Evolutionary conservation across 441 rosid genomes (phyloP), one percentile per base, ranked within the genome.

Genomic region (Brassica balearica): DNA sequence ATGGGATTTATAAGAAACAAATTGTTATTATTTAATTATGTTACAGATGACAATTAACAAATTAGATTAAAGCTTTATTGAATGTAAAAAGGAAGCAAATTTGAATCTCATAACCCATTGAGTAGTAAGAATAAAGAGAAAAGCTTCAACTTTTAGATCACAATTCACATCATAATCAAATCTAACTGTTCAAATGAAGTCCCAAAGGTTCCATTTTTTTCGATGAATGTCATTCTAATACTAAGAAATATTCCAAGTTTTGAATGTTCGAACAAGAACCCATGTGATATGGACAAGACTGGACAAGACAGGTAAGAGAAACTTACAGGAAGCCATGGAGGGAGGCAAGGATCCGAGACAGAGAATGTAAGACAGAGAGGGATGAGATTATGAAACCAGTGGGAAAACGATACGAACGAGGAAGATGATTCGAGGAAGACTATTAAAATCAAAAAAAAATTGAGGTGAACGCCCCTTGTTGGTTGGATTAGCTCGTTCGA

Each of bases 271-370:
- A 65, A 43, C 65, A 10, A 68, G 73, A 76, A 34, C 46, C 29
- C 36, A 32, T 66, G 2, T 32, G 65, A 75, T 14, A 19, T 63
- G 15, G 53, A n/a, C 29, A 51, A 43, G 71, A 32, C n/a, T 38
- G 27, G 62, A 20, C 72, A 66, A 82, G 9, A 65, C 4, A 78
- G 71, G 48, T 11, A 3, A 58, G 51, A 60, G 78, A 68, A 69
- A 85, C 91, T 89, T 71, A 91, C 95, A 88, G 75, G 95, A 88
- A 76, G 93, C 93, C 95, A 91, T 89, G 70, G 86, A 79, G 76
- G 75, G 60, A 51, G 17, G 1, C 14, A 38, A 43, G 11, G 73
- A 68, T 71, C 15, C 70, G 11, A 70, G 72, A 48, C 19, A 60
- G 67, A 25, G 3, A 80, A 8, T 41, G 72, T 15, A 66, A 56